These are phyloP conservation scores for Tagetes patula DNA, from an alignment of 129 eudicot genomes.

Conservation along the genomic window DNA sequence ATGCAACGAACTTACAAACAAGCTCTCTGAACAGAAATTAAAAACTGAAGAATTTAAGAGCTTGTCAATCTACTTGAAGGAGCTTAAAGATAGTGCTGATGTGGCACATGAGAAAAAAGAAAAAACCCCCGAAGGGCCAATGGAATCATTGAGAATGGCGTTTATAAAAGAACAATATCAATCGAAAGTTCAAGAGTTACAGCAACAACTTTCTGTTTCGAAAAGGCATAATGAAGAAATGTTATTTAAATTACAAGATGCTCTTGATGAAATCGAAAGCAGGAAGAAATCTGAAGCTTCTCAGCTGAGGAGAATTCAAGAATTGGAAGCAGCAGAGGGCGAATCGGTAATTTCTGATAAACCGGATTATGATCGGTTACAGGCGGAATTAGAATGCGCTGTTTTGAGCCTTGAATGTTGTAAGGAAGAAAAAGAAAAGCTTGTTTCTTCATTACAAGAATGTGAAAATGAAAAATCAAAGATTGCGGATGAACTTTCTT, in stretches of 20 bases:
- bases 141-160: constrained; percentile 80
- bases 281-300: constrained; percentile 70
- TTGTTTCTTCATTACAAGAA: constrained; percentile 54
- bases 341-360: constrained; percentile 52
- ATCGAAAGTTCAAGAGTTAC: constrained; percentile 68
- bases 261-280: constrained; percentile 72
- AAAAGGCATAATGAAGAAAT: constrained; percentile 87
- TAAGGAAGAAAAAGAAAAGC: constrained; percentile 88
- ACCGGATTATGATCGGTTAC: constrained; percentile 67
- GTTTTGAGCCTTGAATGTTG: constrained; percentile 88
- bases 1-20: constrained; percentile 47
- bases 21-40: constrained; percentile 72
- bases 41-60: constrained; percentile 87
- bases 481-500: constrained; percentile 43
- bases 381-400: constrained; percentile 84
- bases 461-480: constrained; percentile 51
- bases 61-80: constrained; percentile 75
- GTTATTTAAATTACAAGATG: constrained; percentile 84
- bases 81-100: constrained; percentile 86
- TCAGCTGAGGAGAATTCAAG: constrained; percentile 62
- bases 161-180: constrained; percentile 90
- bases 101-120: constrained; percentile 65
- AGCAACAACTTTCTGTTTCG: constrained; percentile 77
- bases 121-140: constrained; percentile 57
- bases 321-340: constrained; percentile 63